Base-by-base conservation (phyloP, 2,329 filamentous ascomycete genomes). In the Geoglossum cookeanum region DNA sequence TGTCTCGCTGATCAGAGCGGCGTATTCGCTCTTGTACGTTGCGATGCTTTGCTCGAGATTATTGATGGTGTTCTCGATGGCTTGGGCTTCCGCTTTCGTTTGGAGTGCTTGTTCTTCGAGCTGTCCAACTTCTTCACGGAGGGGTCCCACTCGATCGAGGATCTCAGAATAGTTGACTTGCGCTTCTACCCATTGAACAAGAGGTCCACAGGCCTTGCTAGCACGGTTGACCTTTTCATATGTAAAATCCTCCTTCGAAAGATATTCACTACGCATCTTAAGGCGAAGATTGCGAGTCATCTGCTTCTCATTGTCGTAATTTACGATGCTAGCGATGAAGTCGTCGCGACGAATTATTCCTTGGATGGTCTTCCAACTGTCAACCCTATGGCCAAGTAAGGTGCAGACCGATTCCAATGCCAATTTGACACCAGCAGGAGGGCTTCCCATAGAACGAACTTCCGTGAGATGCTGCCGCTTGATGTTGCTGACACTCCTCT, bases 101-200 rank as follows among this genome's bases (percentile, higher is more conserved):
- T 94, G 81, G 54, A 95, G 75, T 35, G 91, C 87, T 68, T 91
- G 81, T 59, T 94, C 85, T 70, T 97, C 89, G 17, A 98, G 80
- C 66, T 86, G 77, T 29, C 80, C 78, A 51, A 98, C 91, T 70
- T 98, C 92, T 55, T 91, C 85, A 67, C 91, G 85, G 58, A 98
- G 75, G 29, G 92, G 92, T 1, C 91, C 94, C 59, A 98, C 89
- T 42, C 88, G 83, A 67, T 97, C 90, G 61, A 98, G 74, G 64
- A 98, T 98, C 62, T 92, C 89, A n/a, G 91, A 95, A 70, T 95
- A 98, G 66, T 87, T 89, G 67, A 98, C 92, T 71, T 98, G 92
- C 22, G 92, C 94, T 68, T 87, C 79, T 2, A 95, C 91, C 92
- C 92, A 98, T 67, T 96, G 89, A 17, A 98, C 91, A 13, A 98